phyloP scores from a whole-genome alignment of 345 rosid genomes.

The Atalantia buxifolia region DNA sequence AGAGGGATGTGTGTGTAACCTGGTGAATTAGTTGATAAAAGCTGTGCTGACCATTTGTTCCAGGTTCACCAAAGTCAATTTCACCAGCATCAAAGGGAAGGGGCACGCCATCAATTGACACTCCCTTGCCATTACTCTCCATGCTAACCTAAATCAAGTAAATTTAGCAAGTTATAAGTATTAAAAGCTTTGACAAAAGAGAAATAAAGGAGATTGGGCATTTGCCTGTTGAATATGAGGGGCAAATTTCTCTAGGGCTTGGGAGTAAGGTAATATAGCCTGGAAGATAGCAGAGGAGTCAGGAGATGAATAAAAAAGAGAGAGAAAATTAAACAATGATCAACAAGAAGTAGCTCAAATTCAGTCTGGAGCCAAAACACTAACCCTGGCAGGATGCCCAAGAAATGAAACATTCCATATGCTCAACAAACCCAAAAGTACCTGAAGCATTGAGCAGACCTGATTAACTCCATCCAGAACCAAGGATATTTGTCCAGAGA shows the following conservation, averaged over 20 bases:
- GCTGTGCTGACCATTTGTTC: conserved; percentile 98
- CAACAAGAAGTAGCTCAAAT: conserved; percentile 5
- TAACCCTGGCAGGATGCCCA: conserved; percentile 92
- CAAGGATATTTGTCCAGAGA: neutral
- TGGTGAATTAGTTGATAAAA: conserved; percentile 99
- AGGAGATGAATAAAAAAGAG: neutral
- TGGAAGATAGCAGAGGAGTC: conserved; percentile 29
- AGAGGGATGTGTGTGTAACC: conserved; percentile 34
- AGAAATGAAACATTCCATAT: conserved; percentile 93
- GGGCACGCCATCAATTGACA: conserved; percentile 81
- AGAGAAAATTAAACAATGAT: neutral
- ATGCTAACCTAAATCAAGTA: conserved; percentile 71
- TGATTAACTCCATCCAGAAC: neutral
- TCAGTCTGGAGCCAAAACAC: conserved; percentile 20
- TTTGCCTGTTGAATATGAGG: conserved; percentile 95
- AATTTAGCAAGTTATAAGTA: conserved; percentile 9
- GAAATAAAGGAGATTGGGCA: neutral
- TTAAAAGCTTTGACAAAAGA: neutral
- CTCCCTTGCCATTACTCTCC: conserved; percentile 99
- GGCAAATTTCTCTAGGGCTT: conserved; percentile 92
- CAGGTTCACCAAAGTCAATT: conserved; percentile 98
- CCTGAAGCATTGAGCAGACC: conserved; percentile 42
- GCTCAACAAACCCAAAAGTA: conserved; percentile 80
- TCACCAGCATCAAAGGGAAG: conserved; percentile 92
- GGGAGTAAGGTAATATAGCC: conserved; percentile 96